A percentile compares a stretch with the other conserved stretches of the same genome.
Evolutionary conservation across 192 early-diverging fungal genomes (phyloP).

Genomic region (Dimargaris verticillata): DNA sequence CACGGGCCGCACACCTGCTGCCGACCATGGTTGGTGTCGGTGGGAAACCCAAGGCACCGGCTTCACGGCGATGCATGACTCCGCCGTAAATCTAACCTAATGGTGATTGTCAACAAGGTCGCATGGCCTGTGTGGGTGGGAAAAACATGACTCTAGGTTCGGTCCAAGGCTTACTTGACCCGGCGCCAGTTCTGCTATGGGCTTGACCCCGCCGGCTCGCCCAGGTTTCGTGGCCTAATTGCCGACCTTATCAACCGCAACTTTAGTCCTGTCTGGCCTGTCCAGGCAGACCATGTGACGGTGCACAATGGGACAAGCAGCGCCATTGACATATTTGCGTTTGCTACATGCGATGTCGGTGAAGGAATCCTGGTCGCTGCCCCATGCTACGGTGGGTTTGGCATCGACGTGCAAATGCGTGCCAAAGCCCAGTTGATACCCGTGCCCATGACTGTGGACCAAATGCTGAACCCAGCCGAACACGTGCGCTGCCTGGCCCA

Average conservation of each 20-base stretch:
- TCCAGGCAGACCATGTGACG: slow-evolving; percentile 35
- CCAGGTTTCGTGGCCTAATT: slow-evolving; percentile 33
- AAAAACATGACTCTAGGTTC: not conserved
- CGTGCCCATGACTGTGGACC: slow-evolving; percentile 22
- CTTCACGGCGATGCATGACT: not conserved
- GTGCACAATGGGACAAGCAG: slow-evolving; percentile 49
- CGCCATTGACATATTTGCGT: slow-evolving; percentile 43
- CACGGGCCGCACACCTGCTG: not conserved
- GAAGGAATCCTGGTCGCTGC: slow-evolving; percentile 57
- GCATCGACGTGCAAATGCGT: slow-evolving; percentile 34
- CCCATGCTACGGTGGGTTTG: slow-evolving; percentile 65
- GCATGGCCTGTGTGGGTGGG: not conserved
- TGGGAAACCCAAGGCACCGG: not conserved
- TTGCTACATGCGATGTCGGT: slow-evolving; percentile 45
- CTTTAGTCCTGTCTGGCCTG: slow-evolving; percentile 28
- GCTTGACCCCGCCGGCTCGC: slow-evolving; percentile 32
- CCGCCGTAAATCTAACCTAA: not conserved
- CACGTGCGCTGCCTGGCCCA: slow-evolving; percentile 29
- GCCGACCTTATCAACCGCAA: slow-evolving; percentile 48
- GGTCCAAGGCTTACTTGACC: not conserved
- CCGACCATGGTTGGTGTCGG: not conserved
- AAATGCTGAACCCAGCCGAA: slow-evolving; percentile 13
- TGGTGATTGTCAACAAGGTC: not conserved
- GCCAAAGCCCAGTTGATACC: slow-evolving; percentile 34
- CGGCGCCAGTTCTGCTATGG: slow-evolving; percentile 20